Conservation (phyloP, 1,139 yeast species). For the Pichia sp. region DNA sequence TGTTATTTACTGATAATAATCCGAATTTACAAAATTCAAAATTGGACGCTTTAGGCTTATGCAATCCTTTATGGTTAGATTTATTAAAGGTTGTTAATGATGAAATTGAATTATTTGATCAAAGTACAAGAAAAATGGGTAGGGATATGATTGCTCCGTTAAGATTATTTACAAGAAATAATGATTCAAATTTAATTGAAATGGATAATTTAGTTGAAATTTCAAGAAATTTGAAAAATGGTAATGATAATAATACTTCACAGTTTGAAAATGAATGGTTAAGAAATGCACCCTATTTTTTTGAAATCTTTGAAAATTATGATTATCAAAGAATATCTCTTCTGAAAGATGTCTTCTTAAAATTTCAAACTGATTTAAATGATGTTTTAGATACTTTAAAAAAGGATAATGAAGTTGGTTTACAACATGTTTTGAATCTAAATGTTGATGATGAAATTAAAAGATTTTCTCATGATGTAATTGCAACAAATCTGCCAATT, state of each 20-base stretch:
- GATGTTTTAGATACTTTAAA: slow-evolving; percentile 42
- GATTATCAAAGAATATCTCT: slow-evolving; percentile 63
- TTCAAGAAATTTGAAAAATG: slow-evolving; percentile 31
- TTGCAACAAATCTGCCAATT: slow-evolving; percentile 21
- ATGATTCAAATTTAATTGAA: slow-evolving; percentile 41
- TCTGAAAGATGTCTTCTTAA: slow-evolving; percentile 61
- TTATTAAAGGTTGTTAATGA: slow-evolving; percentile 45
- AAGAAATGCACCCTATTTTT: slow-evolving; percentile 68
- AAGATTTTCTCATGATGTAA: slow-evolving; percentile 45
- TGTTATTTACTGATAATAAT: slow-evolving; percentile 28
- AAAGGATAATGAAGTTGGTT: slow-evolving; percentile 55
- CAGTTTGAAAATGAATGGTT: slow-evolving; percentile 48
- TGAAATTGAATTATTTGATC: slow-evolving; percentile 49
- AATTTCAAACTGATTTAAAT: slow-evolving; percentile 58
- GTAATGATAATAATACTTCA: slow-evolving; percentile 23
- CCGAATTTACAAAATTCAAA: slow-evolving; percentile 30
- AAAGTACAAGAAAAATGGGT: slow-evolving; percentile 46
- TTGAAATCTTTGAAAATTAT: slow-evolving; percentile 68
- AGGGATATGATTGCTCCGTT: slow-evolving; percentile 53
- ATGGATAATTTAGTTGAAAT: slow-evolving; percentile 37
- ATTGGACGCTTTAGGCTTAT: slow-evolving; percentile 48
- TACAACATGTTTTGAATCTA: slow-evolving; percentile 58
- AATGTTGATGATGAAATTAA: slow-evolving; percentile 53
- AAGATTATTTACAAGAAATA: slow-evolving; percentile 47
- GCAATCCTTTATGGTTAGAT: slow-evolving; percentile 53